Conservation (phyloP, 192 early-diverging fungal genomes). For the Obelidium mucronatum region DNA sequence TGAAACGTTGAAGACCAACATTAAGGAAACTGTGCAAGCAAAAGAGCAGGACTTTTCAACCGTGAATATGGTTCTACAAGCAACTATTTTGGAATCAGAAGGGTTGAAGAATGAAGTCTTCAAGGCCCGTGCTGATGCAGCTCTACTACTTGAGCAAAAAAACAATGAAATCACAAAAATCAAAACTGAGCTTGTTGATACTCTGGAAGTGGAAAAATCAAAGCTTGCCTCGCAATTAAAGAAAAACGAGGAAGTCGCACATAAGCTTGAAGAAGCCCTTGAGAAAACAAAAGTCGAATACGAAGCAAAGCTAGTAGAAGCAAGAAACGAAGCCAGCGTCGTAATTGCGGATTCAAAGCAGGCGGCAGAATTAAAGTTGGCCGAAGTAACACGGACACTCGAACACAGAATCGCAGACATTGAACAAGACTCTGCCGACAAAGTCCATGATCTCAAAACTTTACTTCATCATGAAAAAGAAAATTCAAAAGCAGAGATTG, state of each 20-base stretch:
- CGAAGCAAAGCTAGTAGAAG: neutral
- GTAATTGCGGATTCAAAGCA: neutral
- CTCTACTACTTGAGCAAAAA: neutral
- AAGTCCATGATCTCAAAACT: conserved; percentile 20
- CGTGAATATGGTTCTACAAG: conserved; percentile 1
- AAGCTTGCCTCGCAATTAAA: too few relatives aligned
- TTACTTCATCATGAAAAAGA: conserved; percentile 1
- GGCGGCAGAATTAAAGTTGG: conserved; percentile 16
- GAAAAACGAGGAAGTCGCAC: neutral
- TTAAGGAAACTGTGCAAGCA: conserved; percentile 14
- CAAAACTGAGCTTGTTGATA: conserved; percentile 15
- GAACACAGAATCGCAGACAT: neutral
- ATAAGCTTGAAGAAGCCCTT: neutral
- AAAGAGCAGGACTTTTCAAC: neutral
- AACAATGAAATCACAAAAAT: conserved; percentile 28
- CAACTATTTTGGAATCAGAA: conserved; percentile 1
- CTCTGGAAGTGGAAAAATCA: neutral
- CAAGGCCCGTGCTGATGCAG: neutral
- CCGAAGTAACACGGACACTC: neutral
- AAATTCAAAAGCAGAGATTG: conserved; percentile 11
- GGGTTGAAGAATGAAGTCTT: conserved; percentile 3
- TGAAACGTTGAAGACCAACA: conserved; percentile 24
- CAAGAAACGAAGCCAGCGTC: conserved; percentile 3
- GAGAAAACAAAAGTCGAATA: conserved; percentile 1
- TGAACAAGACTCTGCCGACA: conserved; percentile 23